phyloP scores from a whole-genome alignment of 2,329 filamentous ascomycete species.

The Epichloe festucae region DNA sequence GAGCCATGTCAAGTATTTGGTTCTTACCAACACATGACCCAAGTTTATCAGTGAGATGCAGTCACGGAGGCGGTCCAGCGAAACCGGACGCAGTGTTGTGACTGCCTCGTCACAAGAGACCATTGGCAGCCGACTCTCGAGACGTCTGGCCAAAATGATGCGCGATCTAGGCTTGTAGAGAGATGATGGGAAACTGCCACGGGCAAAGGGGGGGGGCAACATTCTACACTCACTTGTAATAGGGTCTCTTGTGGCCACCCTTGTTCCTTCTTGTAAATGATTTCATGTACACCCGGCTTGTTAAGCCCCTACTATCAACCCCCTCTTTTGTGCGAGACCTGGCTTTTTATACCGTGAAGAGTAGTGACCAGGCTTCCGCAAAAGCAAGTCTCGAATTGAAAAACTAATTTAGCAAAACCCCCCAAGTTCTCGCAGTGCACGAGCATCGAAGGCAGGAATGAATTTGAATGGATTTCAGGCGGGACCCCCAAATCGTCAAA shows the following conservation, averaged over 20 bases:
- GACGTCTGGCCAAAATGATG: slow-evolving; percentile 1
- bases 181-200: neutral
- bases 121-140: neutral
- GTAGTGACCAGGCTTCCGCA: too few relatives aligned
- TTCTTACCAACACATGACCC: slow-evolving; percentile 56
- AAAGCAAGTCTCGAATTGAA: too few relatives aligned
- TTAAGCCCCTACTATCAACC: neutral
- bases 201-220: neutral
- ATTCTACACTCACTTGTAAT: too few relatives aligned
- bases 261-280: neutral
- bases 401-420: too few relatives aligned
- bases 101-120: neutral
- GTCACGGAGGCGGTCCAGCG: slow-evolving; percentile 5
- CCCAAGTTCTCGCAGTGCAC: too few relatives aligned
- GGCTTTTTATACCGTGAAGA: too few relatives aligned
- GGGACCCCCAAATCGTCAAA: too few relatives aligned
- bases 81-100: slow-evolving; percentile 3
- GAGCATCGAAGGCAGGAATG: too few relatives aligned
- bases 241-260: neutral
- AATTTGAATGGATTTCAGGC: too few relatives aligned
- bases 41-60: slow-evolving; percentile 30
- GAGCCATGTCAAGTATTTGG: slow-evolving; percentile 48
- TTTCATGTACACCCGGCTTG: neutral
- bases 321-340: too few relatives aligned
- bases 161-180: slow-evolving; percentile 1